Conservation (phyloP, 1,284 basidiomycete species). For the Apiotrichum mycotoxinovorans region DNA sequence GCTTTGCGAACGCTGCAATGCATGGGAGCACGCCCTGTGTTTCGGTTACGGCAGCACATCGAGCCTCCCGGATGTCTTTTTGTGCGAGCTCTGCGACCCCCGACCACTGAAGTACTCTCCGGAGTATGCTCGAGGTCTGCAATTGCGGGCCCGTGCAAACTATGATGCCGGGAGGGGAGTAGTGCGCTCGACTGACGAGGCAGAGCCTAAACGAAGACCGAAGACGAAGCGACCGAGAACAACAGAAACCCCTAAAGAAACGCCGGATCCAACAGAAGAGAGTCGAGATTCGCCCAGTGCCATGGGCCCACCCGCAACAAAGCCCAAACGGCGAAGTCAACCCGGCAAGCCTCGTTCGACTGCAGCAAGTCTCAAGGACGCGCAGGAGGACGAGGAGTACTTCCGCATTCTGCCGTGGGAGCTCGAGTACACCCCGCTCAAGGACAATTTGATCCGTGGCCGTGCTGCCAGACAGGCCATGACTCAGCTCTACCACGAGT, state of each 20-base stretch:
- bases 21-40: slow-evolving; percentile 89
- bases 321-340: slow-evolving; percentile 13
- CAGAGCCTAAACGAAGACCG: slow-evolving; percentile 16
- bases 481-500: slow-evolving; percentile 37
- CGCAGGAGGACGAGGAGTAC: slow-evolving; percentile 35
- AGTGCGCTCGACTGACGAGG: slow-evolving; percentile 1
- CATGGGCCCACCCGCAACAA: slow-evolving; percentile 14
- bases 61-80: slow-evolving; percentile 63
- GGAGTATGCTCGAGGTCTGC: slow-evolving; percentile 26
- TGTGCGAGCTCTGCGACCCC: slow-evolving; percentile 47
- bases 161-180: slow-evolving; percentile 3
- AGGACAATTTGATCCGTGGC: slow-evolving; percentile 42
- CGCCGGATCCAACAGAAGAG: slow-evolving; percentile 5
- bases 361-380: slow-evolving; percentile 2
- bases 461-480: slow-evolving; percentile 29
- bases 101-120: slow-evolving; percentile 31
- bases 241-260: neutral
- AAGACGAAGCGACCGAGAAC: slow-evolving; percentile 19
- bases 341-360: slow-evolving; percentile 15
- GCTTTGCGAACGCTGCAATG: slow-evolving; percentile 80
- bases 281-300: slow-evolving; percentile 7
- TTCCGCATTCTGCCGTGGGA: slow-evolving; percentile 42
- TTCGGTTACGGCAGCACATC: slow-evolving; percentile 65
- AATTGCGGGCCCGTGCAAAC: slow-evolving; percentile 17
- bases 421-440: slow-evolving; percentile 47